phyloP scores from a whole-genome alignment of 73 alveolate species.

The Paramecium octaurelia region DNA sequence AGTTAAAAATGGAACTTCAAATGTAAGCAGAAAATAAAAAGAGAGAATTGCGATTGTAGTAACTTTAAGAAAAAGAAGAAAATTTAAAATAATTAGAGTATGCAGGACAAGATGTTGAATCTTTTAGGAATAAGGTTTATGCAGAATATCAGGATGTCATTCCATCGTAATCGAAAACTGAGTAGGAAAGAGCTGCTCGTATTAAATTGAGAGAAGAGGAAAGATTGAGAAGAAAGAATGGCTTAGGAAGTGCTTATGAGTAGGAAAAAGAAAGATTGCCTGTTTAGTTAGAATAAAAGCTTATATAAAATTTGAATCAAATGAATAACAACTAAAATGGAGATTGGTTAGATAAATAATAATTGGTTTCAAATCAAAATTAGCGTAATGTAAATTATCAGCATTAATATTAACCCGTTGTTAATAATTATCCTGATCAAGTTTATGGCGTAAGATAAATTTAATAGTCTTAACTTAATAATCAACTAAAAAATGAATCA shows the following conservation, averaged over 20 bases:
- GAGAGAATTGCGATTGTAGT: not conserved
- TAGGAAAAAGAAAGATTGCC: not conserved
- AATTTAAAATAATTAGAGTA: conserved; percentile 14
- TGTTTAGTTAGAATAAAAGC: not conserved
- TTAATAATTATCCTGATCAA: not conserved
- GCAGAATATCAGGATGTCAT: conserved; percentile 9
- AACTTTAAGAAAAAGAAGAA: conserved; percentile 31
- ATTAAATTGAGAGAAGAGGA: conserved; percentile 47
- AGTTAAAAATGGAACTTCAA: not conserved
- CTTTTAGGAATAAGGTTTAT: not conserved
- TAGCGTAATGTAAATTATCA: not conserved
- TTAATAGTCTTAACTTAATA: not conserved
- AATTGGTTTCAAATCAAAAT: not conserved
- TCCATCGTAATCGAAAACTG: not conserved
- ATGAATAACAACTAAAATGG: not conserved
- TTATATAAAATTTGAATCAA: conserved; percentile 8
- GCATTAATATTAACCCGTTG: not conserved
- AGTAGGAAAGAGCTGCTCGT: not conserved
- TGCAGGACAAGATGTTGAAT: conserved; percentile 35
- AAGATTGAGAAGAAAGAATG: conserved; percentile 38
- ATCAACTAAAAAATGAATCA: not conserved
- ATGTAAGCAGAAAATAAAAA: not conserved
- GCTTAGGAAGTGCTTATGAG: conserved; percentile 50
- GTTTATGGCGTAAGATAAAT: not conserved
- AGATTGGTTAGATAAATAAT: conserved; percentile 44